These are phyloP conservation scores for Paraleonurus japonicus DNA, from an alignment of 257 asterid species.

Conservation along the genomic window DNA sequence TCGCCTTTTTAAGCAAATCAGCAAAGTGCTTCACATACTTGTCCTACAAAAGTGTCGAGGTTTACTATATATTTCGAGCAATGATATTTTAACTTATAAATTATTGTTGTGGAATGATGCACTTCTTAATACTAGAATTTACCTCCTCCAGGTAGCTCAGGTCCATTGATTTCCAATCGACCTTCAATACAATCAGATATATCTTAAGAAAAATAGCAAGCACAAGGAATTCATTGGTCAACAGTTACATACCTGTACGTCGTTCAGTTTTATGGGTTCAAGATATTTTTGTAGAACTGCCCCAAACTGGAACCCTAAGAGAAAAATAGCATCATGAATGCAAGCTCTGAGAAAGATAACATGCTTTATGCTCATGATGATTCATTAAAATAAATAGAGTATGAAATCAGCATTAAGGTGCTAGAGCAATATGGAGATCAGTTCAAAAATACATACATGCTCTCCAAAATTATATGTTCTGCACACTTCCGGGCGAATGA, in stretches of 20 bases:
- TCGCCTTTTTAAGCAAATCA: slow-evolving; percentile 65
- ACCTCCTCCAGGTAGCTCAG: slow-evolving; percentile 94
- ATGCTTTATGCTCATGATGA: not conserved
- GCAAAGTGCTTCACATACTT: slow-evolving; percentile 73
- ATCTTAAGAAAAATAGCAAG: slow-evolving; percentile 25
- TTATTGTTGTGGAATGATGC: not conserved
- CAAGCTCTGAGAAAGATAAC: slow-evolving; percentile 19
- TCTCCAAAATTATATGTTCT: slow-evolving; percentile 97
- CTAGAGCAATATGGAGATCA: slow-evolving; percentile 18
- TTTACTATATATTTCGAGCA: slow-evolving; percentile 3
- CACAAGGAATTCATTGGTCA: slow-evolving; percentile 17
- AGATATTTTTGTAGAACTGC: slow-evolving; percentile 90
- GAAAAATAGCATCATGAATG: slow-evolving; percentile 24
- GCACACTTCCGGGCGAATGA: slow-evolving; percentile 98
- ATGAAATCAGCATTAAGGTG: slow-evolving; percentile 17
- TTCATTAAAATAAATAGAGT: not conserved
- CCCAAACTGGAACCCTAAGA: slow-evolving; percentile 96
- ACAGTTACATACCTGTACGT: slow-evolving; percentile 62
- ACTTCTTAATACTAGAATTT: slow-evolving; percentile 27
- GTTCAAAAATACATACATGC: slow-evolving; percentile 62
- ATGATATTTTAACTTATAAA: not conserved
- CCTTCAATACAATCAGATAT: slow-evolving; percentile 47
- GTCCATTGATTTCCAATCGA: slow-evolving; percentile 93
- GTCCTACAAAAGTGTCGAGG: slow-evolving; percentile 48
- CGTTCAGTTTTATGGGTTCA: slow-evolving; percentile 91